These are phyloP conservation scores for Fagus crenata DNA, from an alignment of 306 rosid species.

Conservation along the genomic window DNA sequence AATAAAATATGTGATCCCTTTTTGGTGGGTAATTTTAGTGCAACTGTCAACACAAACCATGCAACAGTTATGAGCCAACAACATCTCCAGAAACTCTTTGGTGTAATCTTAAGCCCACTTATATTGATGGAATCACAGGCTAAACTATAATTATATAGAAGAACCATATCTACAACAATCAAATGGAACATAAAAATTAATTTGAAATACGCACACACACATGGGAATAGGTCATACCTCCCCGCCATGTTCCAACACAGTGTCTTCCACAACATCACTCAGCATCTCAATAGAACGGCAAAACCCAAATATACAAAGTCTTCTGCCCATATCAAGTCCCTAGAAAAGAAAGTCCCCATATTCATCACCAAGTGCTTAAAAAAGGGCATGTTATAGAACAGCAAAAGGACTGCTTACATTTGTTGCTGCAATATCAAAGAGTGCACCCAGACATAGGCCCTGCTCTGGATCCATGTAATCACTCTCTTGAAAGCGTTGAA, in stretches of 20 bases:
- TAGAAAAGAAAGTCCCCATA: conserved; percentile 32
- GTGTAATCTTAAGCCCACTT: neutral
- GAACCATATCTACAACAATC: neutral
- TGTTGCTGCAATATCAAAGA: conserved; percentile 94
- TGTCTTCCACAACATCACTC: conserved; percentile 94
- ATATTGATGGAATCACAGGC: neutral
- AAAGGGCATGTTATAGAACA: conserved; percentile 12
- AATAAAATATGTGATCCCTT: no score
- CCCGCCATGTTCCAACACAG: conserved; percentile 91
- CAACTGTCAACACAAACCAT: neutral
- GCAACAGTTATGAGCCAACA: neutral
- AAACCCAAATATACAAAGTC: conserved; percentile 86
- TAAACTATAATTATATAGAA: neutral
- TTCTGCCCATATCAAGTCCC: conserved; percentile 95
- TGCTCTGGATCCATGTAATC: conserved; percentile 91
- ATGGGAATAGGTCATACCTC: conserved; percentile 55
- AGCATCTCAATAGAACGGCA: conserved; percentile 98
- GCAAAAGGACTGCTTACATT: conserved; percentile 52
- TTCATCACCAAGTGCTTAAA: conserved; percentile 7
- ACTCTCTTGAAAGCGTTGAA: conserved; percentile 78
- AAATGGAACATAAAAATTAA: neutral
- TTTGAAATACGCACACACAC: neutral
- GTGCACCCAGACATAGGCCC: conserved; percentile 87
- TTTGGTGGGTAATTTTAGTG: neutral
- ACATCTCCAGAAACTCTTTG: neutral